Evolutionary conservation across 371 early-diverging fungal genomes (phyloP).

Genomic region (Apophysomyces elegans): DNA sequence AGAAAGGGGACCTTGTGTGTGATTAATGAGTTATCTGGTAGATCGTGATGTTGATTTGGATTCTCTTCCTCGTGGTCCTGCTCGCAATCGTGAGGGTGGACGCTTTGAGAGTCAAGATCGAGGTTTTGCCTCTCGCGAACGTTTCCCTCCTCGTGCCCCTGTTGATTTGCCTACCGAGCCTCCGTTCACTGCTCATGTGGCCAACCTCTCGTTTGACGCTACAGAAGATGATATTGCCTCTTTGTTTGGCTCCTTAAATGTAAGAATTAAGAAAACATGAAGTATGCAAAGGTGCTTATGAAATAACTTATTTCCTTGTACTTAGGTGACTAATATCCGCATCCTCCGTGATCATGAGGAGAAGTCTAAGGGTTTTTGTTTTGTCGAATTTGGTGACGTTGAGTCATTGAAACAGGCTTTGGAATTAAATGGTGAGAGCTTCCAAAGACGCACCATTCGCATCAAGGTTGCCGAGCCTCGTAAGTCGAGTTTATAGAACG

Average conservation of each 20-base stretch:
- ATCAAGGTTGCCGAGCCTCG: slow-evolving; percentile 89
- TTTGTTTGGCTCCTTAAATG: slow-evolving; percentile 74
- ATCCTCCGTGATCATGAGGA: slow-evolving; percentile 78
- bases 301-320: not conserved
- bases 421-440: slow-evolving; percentile 63
- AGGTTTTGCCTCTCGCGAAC: slow-evolving; percentile 27
- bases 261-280: slow-evolving; percentile 24
- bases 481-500: slow-evolving; percentile 43
- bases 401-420: slow-evolving; percentile 85
- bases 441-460: slow-evolving; percentile 75
- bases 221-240: slow-evolving; percentile 74
- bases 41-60: slow-evolving; percentile 23
- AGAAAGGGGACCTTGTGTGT: too few relatives aligned
- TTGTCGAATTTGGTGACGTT: slow-evolving; percentile 88
- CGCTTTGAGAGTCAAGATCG: slow-evolving; percentile 39
- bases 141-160: slow-evolving; percentile 52
- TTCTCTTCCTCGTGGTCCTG: slow-evolving; percentile 23
- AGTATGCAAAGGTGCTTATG: not conserved
- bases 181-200: slow-evolving; percentile 89
- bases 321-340: slow-evolving; percentile 64
- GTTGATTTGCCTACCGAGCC: slow-evolving; percentile 81
- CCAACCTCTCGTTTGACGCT: slow-evolving; percentile 86
- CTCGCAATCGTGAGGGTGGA: slow-evolving; percentile 38
- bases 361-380: slow-evolving; percentile 90
- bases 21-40: not conserved